Percentiles rank a stretch among this genome's conserved stretches.
Evolutionary conservation across 257 asterid species (phyloP).

Genomic region (Plantago elongata): DNA sequence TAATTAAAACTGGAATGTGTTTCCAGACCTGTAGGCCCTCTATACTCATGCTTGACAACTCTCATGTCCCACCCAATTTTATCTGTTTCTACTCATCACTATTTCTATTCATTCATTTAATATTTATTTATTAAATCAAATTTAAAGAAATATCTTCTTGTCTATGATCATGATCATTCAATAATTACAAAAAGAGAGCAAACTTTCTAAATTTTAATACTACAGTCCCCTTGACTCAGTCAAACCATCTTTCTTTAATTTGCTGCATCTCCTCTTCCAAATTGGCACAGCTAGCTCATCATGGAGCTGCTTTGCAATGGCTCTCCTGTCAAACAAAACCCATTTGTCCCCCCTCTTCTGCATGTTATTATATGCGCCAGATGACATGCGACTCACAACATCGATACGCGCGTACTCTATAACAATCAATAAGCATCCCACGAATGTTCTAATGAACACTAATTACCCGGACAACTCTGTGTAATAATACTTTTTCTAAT

Average conservation of each 20-base stretch:
- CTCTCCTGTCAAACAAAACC: too few species aligned
- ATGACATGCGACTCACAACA: too few species aligned
- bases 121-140: slow-evolving; percentile 5
- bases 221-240: slow-evolving; percentile 31
- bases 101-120: too few species aligned
- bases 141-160: not conserved
- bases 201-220: slow-evolving; percentile 7
- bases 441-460: too few species aligned
- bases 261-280: not conserved
- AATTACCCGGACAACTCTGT: too few species aligned
- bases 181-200: slow-evolving; percentile 26
- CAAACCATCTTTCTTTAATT: slow-evolving; percentile 13
- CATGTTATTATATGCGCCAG: too few species aligned
- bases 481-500: too few species aligned
- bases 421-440: too few species aligned
- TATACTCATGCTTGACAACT: slow-evolving; percentile 44
- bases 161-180: slow-evolving; percentile 26
- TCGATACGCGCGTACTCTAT: too few species aligned
- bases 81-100: not conserved
- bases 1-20: slow-evolving; percentile 32
- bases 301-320: too few species aligned
- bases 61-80: slow-evolving; percentile 27
- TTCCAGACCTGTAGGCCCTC: slow-evolving; percentile 40
- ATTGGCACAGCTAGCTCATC: too few species aligned
- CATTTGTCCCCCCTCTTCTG: too few species aligned